Evolutionary conservation across 257 asterid genomes (phyloP).

Genomic region (Solanum appendiculatum): DNA sequence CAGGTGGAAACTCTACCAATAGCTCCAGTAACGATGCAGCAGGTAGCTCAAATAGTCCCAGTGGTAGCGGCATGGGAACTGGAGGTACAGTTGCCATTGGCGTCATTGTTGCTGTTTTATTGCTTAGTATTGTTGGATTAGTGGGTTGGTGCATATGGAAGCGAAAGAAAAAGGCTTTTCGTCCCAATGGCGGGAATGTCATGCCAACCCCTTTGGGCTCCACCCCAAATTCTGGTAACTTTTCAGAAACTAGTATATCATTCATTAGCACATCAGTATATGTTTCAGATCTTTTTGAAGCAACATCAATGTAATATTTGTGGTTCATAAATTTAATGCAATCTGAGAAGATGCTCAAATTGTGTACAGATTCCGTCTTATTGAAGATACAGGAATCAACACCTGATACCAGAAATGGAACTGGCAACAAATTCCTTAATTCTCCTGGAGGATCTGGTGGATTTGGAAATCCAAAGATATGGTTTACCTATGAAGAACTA

Average conservation of each 20-base stretch:
- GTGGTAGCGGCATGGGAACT: constrained; percentile 38
- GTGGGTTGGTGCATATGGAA: constrained; percentile 43
- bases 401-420: constrained; percentile 26
- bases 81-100: constrained; percentile 41
- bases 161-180: constrained; percentile 54
- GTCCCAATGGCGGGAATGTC: constrained; percentile 36
- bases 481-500: constrained; percentile 72
- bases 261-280: neutral
- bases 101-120: constrained; percentile 20
- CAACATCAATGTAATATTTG: neutral
- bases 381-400: constrained; percentile 40
- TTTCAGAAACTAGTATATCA: neutral
- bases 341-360: constrained; percentile 5
- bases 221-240: constrained; percentile 57
- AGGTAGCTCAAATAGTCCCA: constrained; percentile 20
- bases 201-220: constrained; percentile 43
- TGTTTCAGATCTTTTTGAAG: neutral
- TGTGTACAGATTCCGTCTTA: constrained; percentile 49
- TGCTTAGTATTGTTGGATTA: constrained; percentile 46
- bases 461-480: constrained; percentile 58
- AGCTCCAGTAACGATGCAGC: constrained; percentile 21
- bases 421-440: constrained; percentile 20
- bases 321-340: neutral
- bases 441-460: constrained; percentile 53
- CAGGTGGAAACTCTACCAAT: constrained; percentile 23